Percentiles rank a stretch among this genome's conserved stretches.
Evolutionary conservation across 345 rosid species (phyloP).

Genomic region (Lenwebbia sp.): DNA sequence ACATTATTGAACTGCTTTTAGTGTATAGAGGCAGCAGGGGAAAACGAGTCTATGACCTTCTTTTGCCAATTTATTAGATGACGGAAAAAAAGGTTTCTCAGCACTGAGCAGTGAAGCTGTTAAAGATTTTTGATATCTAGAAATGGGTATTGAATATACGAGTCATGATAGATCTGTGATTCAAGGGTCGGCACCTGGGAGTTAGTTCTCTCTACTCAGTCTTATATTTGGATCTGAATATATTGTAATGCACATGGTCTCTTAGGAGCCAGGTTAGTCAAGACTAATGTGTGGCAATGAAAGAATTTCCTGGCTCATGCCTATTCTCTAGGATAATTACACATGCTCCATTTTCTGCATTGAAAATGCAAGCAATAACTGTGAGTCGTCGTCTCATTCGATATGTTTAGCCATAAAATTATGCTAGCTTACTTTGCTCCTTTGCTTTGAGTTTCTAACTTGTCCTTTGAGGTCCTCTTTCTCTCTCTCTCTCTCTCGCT

Average conservation of each 20-base stretch:
- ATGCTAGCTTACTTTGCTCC: not conserved
- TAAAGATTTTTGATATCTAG: not conserved
- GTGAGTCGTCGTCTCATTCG: not conserved
- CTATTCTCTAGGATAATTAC: not conserved
- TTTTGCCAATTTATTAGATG: not conserved
- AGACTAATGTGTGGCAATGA: not conserved
- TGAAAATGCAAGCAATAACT: not conserved
- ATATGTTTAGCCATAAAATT: not conserved
- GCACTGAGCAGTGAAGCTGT: not conserved
- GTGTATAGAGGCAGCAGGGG: not conserved
- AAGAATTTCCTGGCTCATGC: not conserved
- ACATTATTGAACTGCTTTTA: not conserved
- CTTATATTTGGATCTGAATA: not conserved
- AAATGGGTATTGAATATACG: not conserved
- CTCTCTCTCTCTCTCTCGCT: not conserved
- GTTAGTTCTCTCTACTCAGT: not conserved
- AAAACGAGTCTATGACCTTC: not conserved
- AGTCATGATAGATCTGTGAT: not conserved
- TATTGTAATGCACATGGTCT: not conserved
- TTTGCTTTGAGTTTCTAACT: not conserved
- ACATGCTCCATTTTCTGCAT: not conserved
- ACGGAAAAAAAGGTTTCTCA: not conserved
- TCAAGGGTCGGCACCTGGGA: not conserved
- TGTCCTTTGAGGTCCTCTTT: not conserved
- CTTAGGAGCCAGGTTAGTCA: not conserved